Evolutionary conservation across 495 filamentous ascomycete genomes (phyloP), one percentile per base, ranked within the genome.

Genomic region (Aspergillus funiculosus): DNA sequence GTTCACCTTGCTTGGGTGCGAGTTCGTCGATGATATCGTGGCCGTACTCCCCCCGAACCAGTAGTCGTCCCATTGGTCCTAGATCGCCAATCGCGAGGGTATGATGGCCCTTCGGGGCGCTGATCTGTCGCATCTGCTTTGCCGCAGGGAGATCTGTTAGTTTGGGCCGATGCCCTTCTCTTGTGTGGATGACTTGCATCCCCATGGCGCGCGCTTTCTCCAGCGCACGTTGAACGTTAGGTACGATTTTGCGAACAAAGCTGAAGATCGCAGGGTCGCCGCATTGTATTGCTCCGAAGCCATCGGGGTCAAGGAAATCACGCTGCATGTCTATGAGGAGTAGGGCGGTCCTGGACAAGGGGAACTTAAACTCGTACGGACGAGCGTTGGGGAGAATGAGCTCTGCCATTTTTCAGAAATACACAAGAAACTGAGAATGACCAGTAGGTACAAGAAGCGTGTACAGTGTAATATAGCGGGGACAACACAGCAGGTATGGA

Each of bases 21-120:
- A 41, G 15, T 17, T 41, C 39, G 2, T 41, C 39, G 19, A 41
- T 41, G 13, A 41, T 29, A 41, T 28, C 39, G 7, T 41, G 39
- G 1, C 39, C 39, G 15, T 41, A 41, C 14, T 41, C 39, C 24
- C 39, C 39, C n/a, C 39, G 11, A 10, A 41, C 39, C 6, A 41
- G 9, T 6, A 41, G 26, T 14, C 39, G n/a, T 10, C 39, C 39
- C 39, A 41, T 41, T 6, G 39, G 39, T 10, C 39, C 39, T 19
- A 18, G 24, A 8, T 41, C 39, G 4, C 39, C 39, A 18, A 41
- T 41, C 2, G n/a, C 39, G 1, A 41, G n/a, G 14, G 6, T 18
- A 29, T 41, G 39, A 19, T 41, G 39, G 24, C 39, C 39, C 1
- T 28, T 28, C 1, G 39, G 39, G 6, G 39, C 24, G 13, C 39